Percentiles rank a stretch among this genome's conserved stretches.
These are phyloP conservation scores for Peribolospora baueri DNA, from an alignment of 768 basidiomycete genomes.

Conservation along the genomic window DNA sequence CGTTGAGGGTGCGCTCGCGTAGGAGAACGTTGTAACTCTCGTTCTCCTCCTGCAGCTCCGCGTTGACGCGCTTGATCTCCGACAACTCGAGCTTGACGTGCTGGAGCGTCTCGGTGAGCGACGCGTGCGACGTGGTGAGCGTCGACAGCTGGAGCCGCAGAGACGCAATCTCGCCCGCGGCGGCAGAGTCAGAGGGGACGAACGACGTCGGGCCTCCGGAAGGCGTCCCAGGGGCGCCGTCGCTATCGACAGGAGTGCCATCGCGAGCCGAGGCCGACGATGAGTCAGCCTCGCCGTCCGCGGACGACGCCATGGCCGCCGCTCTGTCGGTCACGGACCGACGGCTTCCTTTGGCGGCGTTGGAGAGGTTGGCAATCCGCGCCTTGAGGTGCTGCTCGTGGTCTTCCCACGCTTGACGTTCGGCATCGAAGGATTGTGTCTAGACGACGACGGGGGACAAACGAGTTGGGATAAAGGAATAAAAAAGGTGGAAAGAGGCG, in stretches of 20 bases:
- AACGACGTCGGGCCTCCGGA: conserved; percentile 17
- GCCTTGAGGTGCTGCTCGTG: conserved; percentile 83
- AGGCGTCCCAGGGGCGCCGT: conserved; percentile 17
- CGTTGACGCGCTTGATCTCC: conserved; percentile 69
- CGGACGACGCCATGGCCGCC: background rate
- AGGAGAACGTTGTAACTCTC: conserved; percentile 88
- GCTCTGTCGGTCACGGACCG: background rate
- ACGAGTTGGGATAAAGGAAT: conserved; percentile 1
- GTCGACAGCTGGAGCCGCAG: conserved; percentile 63
- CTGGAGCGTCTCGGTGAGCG: conserved; percentile 59
- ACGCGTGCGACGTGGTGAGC: conserved; percentile 58
- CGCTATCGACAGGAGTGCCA: background rate
- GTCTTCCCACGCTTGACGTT: conserved; percentile 76
- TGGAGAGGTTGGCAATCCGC: conserved; percentile 54
- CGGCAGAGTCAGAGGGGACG: conserved; percentile 5
- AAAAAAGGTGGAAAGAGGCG: background rate
- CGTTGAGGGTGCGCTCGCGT: conserved; percentile 69
- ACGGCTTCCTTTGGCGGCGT: conserved; percentile 28
- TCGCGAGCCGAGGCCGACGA: background rate
- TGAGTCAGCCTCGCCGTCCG: background rate
- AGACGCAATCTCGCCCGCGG: conserved; percentile 62
- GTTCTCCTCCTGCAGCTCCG: conserved; percentile 59
- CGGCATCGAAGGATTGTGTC: conserved; percentile 73
- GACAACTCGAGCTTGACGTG: conserved; percentile 60
- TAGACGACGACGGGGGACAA: conserved; percentile 19